Evolutionary conservation across 805 yeast genomes (phyloP).

Genomic region (Candida germanica): DNA sequence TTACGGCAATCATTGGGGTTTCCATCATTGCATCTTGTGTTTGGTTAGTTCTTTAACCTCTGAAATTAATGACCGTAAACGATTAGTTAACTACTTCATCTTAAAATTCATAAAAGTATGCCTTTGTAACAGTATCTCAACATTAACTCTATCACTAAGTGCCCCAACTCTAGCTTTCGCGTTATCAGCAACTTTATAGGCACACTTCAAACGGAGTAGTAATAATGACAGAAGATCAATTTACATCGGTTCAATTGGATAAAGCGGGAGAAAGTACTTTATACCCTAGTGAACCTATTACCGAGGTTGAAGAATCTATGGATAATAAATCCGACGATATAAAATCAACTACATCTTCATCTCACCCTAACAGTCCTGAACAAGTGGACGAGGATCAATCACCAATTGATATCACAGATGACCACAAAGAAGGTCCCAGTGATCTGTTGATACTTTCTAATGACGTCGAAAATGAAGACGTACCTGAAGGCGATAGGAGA

Average conservation of each 20-base stretch:
- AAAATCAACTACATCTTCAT: background rate
- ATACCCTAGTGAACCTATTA: slow-evolving; percentile 13
- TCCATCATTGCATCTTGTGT: slow-evolving; percentile 41
- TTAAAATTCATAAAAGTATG: background rate
- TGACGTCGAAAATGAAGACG: background rate
- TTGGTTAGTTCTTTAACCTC: slow-evolving; percentile 41
- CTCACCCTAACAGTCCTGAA: background rate
- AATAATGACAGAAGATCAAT: slow-evolving; percentile 43
- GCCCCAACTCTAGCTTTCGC: slow-evolving; percentile 4
- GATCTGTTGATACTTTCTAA: background rate
- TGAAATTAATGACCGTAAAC: too few species aligned
- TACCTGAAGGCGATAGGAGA: background rate
- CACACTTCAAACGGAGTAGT: too few species aligned
- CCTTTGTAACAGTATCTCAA: background rate
- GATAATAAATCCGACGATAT: background rate
- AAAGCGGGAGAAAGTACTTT: slow-evolving; percentile 33
- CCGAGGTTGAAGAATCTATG: slow-evolving; percentile 5
- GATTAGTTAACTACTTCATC: too few species aligned
- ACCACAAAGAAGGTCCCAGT: background rate
- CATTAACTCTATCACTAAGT: too few species aligned
- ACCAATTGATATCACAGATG: background rate
- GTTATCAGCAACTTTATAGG: slow-evolving; percentile 1
- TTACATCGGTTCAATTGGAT: slow-evolving; percentile 59
- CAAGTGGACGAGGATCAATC: background rate
- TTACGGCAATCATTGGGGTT: slow-evolving; percentile 67